A percentile compares a stretch with the other conserved stretches of the same genome.
These are phyloP conservation scores for Cryphonectria parasitica DNA, from an alignment of 2,329 filamentous ascomycete genomes.

Conservation along the genomic window DNA sequence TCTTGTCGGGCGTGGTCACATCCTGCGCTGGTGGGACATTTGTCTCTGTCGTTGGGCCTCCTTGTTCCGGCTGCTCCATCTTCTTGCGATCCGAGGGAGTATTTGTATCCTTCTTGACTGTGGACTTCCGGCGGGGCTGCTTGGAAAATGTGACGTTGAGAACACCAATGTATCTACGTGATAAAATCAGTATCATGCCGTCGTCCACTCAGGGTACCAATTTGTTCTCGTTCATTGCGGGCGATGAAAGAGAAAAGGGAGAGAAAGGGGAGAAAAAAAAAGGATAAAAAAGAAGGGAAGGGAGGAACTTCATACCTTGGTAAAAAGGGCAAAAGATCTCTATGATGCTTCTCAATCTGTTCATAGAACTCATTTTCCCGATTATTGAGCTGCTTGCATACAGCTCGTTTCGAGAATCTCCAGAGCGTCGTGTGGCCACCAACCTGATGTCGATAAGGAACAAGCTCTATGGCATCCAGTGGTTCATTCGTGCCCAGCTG, in stretches of 20 bases:
- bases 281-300: no score
- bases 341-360: conserved; percentile 87
- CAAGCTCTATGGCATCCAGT: conserved; percentile 89
- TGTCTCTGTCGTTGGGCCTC: conserved; percentile 27
- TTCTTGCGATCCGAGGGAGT: conserved; percentile 42
- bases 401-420: conserved; percentile 90
- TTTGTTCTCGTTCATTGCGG: no score
- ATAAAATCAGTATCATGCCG: conserved; percentile 32
- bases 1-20: conserved; percentile 28
- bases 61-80: conserved; percentile 37
- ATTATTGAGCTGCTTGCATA: conserved; percentile 98
- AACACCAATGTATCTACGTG: conserved; percentile 86
- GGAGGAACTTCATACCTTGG: conserved; percentile 64
- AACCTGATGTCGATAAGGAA: conserved; percentile 96
- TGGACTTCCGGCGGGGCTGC: conserved; percentile 68
- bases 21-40: conserved; percentile 31
- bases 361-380: conserved; percentile 99
- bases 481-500: conserved; percentile 61
- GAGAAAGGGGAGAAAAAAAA: no score
- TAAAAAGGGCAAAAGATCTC: conserved; percentile 86
- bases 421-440: conserved; percentile 96
- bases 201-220: neutral
- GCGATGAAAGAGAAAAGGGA: no score
- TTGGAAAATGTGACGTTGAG: conserved; percentile 96
- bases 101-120: conserved; percentile 54